Base-by-base conservation (phyloP, 345 rosid genomes). In the Gossypioides kirkii region DNA sequence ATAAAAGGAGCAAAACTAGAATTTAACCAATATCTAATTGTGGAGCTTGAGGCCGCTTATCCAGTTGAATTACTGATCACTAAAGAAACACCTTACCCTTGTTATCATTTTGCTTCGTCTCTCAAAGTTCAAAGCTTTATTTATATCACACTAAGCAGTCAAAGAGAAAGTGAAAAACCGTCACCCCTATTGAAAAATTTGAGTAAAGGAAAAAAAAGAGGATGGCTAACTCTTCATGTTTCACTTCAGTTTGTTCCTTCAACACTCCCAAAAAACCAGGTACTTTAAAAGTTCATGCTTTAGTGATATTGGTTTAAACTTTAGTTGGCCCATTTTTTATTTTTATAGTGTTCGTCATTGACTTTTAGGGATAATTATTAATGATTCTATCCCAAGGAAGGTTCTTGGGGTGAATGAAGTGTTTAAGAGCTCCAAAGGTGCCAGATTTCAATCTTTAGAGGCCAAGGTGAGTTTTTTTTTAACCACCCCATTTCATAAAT, bases 381-480 rank as follows among this genome's bases (percentile, higher is more conserved):
- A 83, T 64, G 72, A 77, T 46, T 79, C 89, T 17, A 75, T 73
- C 70, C 81, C 84, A 43, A 82, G 85, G 72, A 83, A 76, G 79
- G 77, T 78, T 83, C 54, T 80, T 74, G 72, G 80, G 74, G 81
- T 80, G 42, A 85, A 70, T 68, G 77, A 80, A 78, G 78, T 77
- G 73, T 80, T 87, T 79, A 78, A 75, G 62, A 84, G 47, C 78
- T 68, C 88, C 28, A 81, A 49, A 74, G 47, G 59, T 76, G 77
- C 77, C 61, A 89, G 81, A 78, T 71, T 81, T 82, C 87, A 77
- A 76, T 83, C 87, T 61, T 85, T 88, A 49, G 86, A 87, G 71
- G 82, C 82, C 46, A 87, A 89, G 91, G 98, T 95, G 65, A 78
- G 84, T 50, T 52, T 2, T 18, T 18, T 26, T 16, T 61, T n/a